Evolutionary conservation across 2,329 filamentous ascomycete species (phyloP).

Genomic region (Graphilbum fragrans): DNA sequence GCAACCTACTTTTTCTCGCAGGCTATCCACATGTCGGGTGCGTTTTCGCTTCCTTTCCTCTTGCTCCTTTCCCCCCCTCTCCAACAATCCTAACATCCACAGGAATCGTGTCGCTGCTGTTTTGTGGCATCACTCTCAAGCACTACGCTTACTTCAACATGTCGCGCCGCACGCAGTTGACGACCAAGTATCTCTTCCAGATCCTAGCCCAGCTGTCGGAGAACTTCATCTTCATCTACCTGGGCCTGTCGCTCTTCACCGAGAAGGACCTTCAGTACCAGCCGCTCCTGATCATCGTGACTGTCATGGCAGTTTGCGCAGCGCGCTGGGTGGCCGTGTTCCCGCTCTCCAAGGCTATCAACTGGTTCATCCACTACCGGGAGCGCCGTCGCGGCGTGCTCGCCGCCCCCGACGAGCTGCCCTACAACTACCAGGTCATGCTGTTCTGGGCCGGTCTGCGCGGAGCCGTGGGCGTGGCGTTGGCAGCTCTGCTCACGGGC

Average conservation of each 20-base stretch:
- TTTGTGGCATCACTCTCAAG: constrained; percentile 96
- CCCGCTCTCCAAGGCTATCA: constrained; percentile 78
- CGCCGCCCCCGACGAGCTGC: constrained; percentile 75
- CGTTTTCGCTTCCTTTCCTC: constrained; percentile 17
- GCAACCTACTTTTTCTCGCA: constrained; percentile 98
- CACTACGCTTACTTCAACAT: constrained; percentile 99
- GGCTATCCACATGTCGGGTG: constrained; percentile 90
- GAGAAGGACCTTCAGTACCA: constrained; percentile 82
- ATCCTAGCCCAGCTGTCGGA: constrained; percentile 89
- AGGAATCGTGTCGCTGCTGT: constrained; percentile 93
- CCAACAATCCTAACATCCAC: background rate
- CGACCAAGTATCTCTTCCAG: constrained; percentile 95
- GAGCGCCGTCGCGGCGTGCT: constrained; percentile 58
- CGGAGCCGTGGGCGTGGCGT: constrained; percentile 87
- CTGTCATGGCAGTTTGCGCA: constrained; percentile 80
- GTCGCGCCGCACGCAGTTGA: constrained; percentile 92
- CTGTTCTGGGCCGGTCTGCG: constrained; percentile 97
- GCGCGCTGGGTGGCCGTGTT: constrained; percentile 93
- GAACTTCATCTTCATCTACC: constrained; percentile 99
- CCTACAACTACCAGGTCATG: constrained; percentile 97
- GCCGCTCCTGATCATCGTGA: constrained; percentile 88
- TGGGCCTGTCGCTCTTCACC: constrained; percentile 88
- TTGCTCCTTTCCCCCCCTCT: constrained; percentile 1
- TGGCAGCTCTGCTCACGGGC: constrained; percentile 79
- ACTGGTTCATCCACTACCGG: constrained; percentile 82